These are phyloP conservation scores for Litchi chinensis DNA, from an alignment of 345 rosid genomes.

Conservation along the genomic window DNA sequence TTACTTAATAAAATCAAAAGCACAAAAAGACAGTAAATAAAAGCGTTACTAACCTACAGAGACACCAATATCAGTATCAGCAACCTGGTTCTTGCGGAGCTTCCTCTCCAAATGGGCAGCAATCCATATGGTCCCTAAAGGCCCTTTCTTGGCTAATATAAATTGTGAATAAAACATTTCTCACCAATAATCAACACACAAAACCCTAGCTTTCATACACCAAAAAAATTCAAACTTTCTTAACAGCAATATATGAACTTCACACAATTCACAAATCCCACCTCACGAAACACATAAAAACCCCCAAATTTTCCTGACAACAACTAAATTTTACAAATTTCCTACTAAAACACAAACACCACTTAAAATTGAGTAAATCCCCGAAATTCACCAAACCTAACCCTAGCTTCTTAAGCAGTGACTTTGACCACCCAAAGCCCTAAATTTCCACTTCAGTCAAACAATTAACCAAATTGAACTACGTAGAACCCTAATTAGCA, in stretches of 20 bases:
- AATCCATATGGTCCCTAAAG: slow-evolving; percentile 99
- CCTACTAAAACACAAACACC: not conserved
- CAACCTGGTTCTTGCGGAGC: slow-evolving; percentile 99
- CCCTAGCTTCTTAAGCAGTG: slow-evolving; percentile 12
- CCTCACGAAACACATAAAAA: not conserved
- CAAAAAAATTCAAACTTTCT: slow-evolving; percentile 28
- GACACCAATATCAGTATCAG: slow-evolving; percentile 98
- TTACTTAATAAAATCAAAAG: not conserved
- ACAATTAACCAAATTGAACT: not conserved
- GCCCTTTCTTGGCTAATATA: slow-evolving; percentile 99
- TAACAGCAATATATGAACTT: slow-evolving; percentile 3
- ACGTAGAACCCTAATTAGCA: slow-evolving; percentile 7
- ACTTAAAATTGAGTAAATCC: not conserved
- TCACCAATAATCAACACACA: slow-evolving; percentile 21
- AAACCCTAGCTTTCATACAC: slow-evolving; percentile 36
- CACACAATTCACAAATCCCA: slow-evolving; percentile 1
- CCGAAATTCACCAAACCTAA: slow-evolving; percentile 4
- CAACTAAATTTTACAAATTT: not conserved
- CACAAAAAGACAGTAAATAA: slow-evolving; percentile 4
- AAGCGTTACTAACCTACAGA: slow-evolving; percentile 78
- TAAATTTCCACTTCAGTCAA: slow-evolving; percentile 2
- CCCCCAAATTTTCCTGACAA: slow-evolving; percentile 17
- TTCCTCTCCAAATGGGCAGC: slow-evolving; percentile 99
- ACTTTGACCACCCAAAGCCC: slow-evolving; percentile 11
- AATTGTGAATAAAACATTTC: slow-evolving; percentile 98